Evolutionary conservation across 345 rosid genomes (phyloP), one percentile per base, ranked within the genome.

Genomic region (Eucalyptus brandiana): DNA sequence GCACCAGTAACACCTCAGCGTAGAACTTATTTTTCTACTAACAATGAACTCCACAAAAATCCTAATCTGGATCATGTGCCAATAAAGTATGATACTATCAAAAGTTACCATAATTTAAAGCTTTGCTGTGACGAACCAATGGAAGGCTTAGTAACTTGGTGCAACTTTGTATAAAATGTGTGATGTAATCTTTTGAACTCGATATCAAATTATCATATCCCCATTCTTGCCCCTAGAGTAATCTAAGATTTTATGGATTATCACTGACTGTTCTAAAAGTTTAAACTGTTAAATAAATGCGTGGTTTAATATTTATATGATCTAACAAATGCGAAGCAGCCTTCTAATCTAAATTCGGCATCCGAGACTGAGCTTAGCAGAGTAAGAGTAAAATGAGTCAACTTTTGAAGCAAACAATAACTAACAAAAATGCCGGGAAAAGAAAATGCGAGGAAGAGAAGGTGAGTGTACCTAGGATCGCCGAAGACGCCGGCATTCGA

Each of bases 401-500:
- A 72, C 44, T 72, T 19, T 37, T 37, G 81, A 72, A 72, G 45
- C 81, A 37, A 37, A 62, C 17, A 32, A 49, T 5, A 45, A 85
- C 40, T 45, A 17, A 86, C 62, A 0, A 60, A 4, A 32, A 80
- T 60, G 47, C n/a, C 1, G 34, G 11, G 60, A 19, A 4, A 62
- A 56, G 40, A 13, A 34, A 4, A 62, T 17, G 60, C n/a, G 53
- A 26, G 37, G 37, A 13, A 42, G 69, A 87, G 24, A 87, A 0
- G 7, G n/a, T 1, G 26, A 7, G 45, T 6, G 56, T 4, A 98
- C 99, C 96, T 98, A 67, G 96, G 93, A 24, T 91, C 97, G 30
- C 99, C 99, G 15, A 95, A 91, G 49, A 94, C 98, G 10, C 99
- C 99, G 18, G 97, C 98, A 28, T 95, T 94, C 91, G 92, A 44